phyloP scores from a whole-genome alignment of 1,284 basidiomycete genomes.

The Wallemia ichthyophaga region DNA sequence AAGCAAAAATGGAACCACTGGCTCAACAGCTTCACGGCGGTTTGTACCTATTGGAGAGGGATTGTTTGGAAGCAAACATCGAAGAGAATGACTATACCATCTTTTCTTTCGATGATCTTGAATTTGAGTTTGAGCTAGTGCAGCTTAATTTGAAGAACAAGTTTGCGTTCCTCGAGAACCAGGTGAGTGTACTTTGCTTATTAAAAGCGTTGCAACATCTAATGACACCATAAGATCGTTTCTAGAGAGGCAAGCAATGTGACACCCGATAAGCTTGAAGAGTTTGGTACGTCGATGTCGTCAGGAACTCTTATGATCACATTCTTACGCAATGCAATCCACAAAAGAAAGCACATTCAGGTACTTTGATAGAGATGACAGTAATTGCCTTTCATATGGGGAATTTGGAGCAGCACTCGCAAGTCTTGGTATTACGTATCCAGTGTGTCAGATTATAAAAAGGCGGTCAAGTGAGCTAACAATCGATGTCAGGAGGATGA shows the following conservation, averaged over 20 bases:
- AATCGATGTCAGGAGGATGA: conserved; percentile 36
- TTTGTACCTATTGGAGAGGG: conserved; percentile 13
- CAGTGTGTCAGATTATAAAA: conserved; percentile 20
- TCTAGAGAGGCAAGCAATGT: conserved; percentile 70
- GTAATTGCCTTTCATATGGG: conserved; percentile 51
- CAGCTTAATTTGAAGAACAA: conserved; percentile 58
- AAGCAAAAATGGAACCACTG: conserved; percentile 14
- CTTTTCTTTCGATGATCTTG: conserved; percentile 62
- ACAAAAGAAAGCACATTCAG: conserved; percentile 62
- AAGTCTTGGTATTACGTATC: conserved; percentile 75
- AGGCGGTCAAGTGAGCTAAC: not conserved
- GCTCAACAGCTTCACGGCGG: conserved; percentile 8
- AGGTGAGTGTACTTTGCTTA: conserved; percentile 22
- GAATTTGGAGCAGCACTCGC: conserved; percentile 82
- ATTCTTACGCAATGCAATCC: not conserved
- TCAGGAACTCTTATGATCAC: not conserved
- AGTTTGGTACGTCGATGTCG: conserved; percentile 24
- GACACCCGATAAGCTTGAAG: conserved; percentile 81
- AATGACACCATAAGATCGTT: conserved; percentile 32
- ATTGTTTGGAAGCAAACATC: conserved; percentile 65
- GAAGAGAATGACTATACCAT: conserved; percentile 94
- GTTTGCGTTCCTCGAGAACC: conserved; percentile 82
- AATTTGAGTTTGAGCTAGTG: conserved; percentile 62
- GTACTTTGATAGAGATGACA: conserved; percentile 80
- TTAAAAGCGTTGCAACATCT: conserved; percentile 5